Evolutionary conservation across 257 asterid genomes (phyloP).

Genomic region (Orobanche coerulescens): DNA sequence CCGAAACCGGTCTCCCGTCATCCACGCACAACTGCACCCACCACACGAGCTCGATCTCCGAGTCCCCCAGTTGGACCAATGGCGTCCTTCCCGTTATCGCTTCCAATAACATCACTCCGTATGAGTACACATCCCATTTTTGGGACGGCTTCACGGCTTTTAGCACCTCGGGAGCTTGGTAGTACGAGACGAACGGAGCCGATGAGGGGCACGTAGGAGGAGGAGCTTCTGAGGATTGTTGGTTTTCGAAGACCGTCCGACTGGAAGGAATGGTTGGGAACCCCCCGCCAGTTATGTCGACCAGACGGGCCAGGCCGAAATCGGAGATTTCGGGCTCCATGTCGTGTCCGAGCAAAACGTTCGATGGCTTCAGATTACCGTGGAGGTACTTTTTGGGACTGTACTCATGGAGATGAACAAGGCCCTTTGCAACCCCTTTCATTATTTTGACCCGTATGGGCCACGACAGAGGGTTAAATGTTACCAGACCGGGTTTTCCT

Average conservation of each 20-base stretch:
- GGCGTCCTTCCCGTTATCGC: conserved; percentile 60
- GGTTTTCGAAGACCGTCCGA: conserved; percentile 34
- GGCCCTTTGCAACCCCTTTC: conserved; percentile 72
- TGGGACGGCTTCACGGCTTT: conserved; percentile 75
- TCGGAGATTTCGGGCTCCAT: conserved; percentile 75
- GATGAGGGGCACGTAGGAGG: conserved; percentile 29
- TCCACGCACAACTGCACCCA: conserved; percentile 81
- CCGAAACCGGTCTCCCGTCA: conserved; percentile 63
- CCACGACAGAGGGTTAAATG: conserved; percentile 61
- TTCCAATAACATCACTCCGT: conserved; percentile 63
- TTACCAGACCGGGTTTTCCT: conserved; percentile 54
- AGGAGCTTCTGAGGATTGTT: conserved; percentile 34
- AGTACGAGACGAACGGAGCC: conserved; percentile 34
- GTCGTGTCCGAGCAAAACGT: conserved; percentile 53
- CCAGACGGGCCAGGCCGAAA: conserved; percentile 85
- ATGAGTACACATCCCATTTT: conserved; percentile 88
- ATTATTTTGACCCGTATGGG: conserved; percentile 50
- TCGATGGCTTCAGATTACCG: conserved; percentile 80
- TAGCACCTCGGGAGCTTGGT: conserved; percentile 75
- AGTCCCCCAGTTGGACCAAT: conserved; percentile 43
- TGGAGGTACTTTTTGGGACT: conserved; percentile 86
- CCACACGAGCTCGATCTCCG: conserved; percentile 54
- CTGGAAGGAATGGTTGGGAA: conserved; percentile 43
- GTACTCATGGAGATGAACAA: conserved; percentile 67
- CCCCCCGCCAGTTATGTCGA: conserved; percentile 59